Base-by-base conservation (phyloP, 306 rosid genomes). In the Begonia masoniana region DNA sequence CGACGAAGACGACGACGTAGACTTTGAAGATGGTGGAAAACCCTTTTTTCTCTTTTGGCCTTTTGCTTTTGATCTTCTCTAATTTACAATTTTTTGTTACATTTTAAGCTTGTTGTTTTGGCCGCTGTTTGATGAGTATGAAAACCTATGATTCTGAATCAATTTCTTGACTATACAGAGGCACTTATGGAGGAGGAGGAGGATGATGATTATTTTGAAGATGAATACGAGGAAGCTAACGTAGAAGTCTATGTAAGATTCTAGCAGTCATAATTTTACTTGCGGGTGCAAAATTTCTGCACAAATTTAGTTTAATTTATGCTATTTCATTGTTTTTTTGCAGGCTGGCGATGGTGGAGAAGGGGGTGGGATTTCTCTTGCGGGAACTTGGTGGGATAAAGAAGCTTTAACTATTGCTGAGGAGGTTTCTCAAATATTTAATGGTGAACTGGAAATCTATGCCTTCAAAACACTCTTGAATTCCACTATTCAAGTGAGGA, bases 311-410 rank as follows among this genome's bases (percentile, higher is more conserved):
- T 31, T 1, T 31, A 31, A 31, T 31, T 31, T 31, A 31, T 31
- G 39, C 39, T 5, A 7, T 31, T 31, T 31, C 12, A 13, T 12
- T 50, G 1, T 31, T 4, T 52, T 52, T 68, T 46, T 66, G 68
- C 69, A 89, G 97, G 95, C 39, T 16, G 97, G 97, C 51, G 97
- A 85, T 74, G 95, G 97, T 14, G 91, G 68, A 3, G 83, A 70
- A 49, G 97, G 97, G 3, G 94, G 97, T 56, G 97, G 97, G 51
- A 68, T 85, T 68, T 80, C 91, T 13, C 87, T 85, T 50, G 94
- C 94, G 1, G 91, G 87, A 65, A 69, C 82, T 2, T 85, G 85
- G 97, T 89, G 97, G 97, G 97, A 89, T 72, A 72, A 85, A 57
- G 80, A 82, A 12, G 94, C 94, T 17, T 51, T 85, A 26, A 79